Base-by-base conservation (phyloP, 495 filamentous ascomycete genomes). In the Penicillium taxi region DNA sequence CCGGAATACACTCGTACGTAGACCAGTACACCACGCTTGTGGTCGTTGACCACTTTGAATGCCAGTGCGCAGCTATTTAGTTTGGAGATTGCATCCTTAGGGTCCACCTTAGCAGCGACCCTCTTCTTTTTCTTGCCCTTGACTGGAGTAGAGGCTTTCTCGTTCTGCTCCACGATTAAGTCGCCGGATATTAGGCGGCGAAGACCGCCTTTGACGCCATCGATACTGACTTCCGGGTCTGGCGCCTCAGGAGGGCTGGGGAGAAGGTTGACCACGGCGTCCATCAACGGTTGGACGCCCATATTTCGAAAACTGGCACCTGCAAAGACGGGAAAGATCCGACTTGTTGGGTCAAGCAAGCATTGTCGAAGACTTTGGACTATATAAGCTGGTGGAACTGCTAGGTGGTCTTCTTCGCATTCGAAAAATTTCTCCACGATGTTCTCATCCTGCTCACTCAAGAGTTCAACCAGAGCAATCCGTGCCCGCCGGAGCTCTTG, bases 11-110 rank as follows among this genome's bases (percentile, higher is more conserved):
- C 86, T 9, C 93, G 77, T 4, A 96, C 78, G 50, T 90, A 99
- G 39, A 93, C 86, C 42, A 99, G 74, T 13, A 91, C 81, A 7
- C 93, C 93, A 9, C 86, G 80, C 31, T 80, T 77, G 9, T 82
- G 63, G 47, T 96, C 90, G 45, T 91, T 81, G 44, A 94, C 86
- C 8, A 96, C 93, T 58, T 99, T 99, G 73, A 99, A 99, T 9
- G 94, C 93, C 21, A 95, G 67, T 2, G 84, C 88, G 42, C 90
- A 84, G 26, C 79, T 77, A 37, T 80, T 74, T 11, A 94, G 59
- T 22, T 79, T 78, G n/a, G 70, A 45, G 9, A 80, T 76, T 15
- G 90, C 56, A 15, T 75, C 73, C 11, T 70, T 59, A 8, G 75
- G 48, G 16, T 73, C 55, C 7, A 47, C 50, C 13, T 51, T 46